phyloP scores from a whole-genome alignment of 2,329 filamentous ascomycete genomes.

The Colletotrichum falcatum region DNA sequence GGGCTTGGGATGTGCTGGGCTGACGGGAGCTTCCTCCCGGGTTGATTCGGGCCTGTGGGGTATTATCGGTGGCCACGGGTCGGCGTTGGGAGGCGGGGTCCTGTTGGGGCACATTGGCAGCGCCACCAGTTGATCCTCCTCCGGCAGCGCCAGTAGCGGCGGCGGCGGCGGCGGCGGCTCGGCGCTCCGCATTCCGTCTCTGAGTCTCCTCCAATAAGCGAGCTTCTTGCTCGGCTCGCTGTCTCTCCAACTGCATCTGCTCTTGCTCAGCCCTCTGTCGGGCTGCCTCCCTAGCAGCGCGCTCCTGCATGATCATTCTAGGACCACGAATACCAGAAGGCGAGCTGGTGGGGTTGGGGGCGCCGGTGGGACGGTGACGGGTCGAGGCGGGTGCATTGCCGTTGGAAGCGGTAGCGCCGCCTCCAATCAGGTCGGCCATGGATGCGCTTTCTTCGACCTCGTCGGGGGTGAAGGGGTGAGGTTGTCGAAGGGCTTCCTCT shows the following conservation, averaged over 20 bases:
- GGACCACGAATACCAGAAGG: constrained; percentile 82
- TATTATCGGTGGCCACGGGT: constrained; percentile 34
- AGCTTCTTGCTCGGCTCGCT: constrained; percentile 69
- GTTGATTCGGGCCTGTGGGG: constrained; percentile 40
- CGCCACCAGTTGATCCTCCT: constrained; percentile 34
- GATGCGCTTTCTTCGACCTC: constrained; percentile 87
- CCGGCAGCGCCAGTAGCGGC: constrained; percentile 57
- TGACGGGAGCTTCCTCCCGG: constrained; percentile 46
- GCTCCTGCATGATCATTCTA: constrained; percentile 90
- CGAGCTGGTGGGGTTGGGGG: constrained; percentile 64
- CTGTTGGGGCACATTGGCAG: constrained; percentile 35
- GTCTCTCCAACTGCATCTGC: constrained; percentile 67
- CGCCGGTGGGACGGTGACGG: constrained; percentile 59
- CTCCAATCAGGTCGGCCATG: constrained; percentile 84
- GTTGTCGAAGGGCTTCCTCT: constrained; percentile 88
- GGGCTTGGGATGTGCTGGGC: constrained; percentile 39
- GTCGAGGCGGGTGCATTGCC: constrained; percentile 60
- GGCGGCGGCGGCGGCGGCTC: constrained; percentile 65
- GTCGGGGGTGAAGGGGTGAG: constrained; percentile 86
- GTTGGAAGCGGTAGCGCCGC: constrained; percentile 68
- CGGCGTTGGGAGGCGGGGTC: constrained; percentile 40
- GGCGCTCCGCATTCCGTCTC: constrained; percentile 70
- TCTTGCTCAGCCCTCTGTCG: constrained; percentile 76
- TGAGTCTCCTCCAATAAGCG: constrained; percentile 67
- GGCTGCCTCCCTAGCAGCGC: constrained; percentile 80